phyloP scores from a whole-genome alignment of 31 red algal genomes.

The Endocladia muricata region DNA sequence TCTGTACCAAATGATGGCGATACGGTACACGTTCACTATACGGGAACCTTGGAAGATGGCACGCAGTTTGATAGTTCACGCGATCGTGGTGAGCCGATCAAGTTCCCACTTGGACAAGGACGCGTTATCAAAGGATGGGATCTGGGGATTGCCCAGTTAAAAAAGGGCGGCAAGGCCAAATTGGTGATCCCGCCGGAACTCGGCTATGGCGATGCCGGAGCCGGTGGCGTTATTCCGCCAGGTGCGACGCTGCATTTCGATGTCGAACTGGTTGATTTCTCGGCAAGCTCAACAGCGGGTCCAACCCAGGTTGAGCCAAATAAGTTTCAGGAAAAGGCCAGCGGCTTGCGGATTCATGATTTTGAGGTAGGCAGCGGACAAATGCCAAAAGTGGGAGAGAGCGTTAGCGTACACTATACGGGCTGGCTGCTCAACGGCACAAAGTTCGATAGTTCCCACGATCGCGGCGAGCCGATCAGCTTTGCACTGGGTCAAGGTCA shows the following conservation, averaged over 20 bases:
- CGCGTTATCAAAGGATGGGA: constrained; percentile 76
- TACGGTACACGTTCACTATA: constrained; percentile 86
- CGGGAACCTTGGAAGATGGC: constrained; percentile 77
- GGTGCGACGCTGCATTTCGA: constrained; percentile 66
- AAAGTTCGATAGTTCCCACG: too few relatives aligned
- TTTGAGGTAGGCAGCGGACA: too few relatives aligned
- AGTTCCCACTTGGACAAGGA: constrained; percentile 47
- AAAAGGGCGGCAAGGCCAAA: constrained; percentile 49
- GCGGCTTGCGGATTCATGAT: too few relatives aligned
- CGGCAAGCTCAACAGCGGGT: too few relatives aligned
- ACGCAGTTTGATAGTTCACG: constrained; percentile 68
- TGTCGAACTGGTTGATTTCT: constrained; percentile 41
- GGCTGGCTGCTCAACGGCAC: too few relatives aligned
- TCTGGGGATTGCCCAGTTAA: constrained; percentile 56
- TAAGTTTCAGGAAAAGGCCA: too few relatives aligned
- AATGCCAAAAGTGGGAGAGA: too few relatives aligned
- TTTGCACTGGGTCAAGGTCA: not conserved
- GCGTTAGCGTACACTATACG: too few relatives aligned
- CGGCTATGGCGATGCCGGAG: constrained; percentile 52
- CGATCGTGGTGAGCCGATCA: constrained; percentile 12
- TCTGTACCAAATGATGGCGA: constrained; percentile 77
- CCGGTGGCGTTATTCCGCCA: constrained; percentile 55
- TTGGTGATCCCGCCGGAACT: constrained; percentile 60
- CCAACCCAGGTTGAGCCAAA: too few relatives aligned
- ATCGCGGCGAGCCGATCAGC: too few relatives aligned